phyloP scores from a whole-genome alignment of 2,329 filamentous ascomycete species.

The Ceratocystis diversiconidia region DNA sequence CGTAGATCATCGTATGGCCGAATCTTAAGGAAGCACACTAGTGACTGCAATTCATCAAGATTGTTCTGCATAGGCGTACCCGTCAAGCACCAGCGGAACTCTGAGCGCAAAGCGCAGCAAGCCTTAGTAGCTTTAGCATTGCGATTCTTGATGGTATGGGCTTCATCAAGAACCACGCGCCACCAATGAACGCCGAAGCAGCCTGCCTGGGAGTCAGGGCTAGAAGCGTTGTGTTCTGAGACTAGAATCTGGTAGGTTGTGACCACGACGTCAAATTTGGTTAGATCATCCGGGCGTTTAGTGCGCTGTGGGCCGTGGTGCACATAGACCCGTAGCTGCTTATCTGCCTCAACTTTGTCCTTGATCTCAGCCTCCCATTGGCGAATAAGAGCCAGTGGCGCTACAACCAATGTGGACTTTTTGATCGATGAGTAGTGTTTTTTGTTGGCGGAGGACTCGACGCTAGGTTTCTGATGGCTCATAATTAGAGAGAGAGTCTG shows the following conservation, averaged over 20 bases:
- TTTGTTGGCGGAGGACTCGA: slow-evolving; percentile 36
- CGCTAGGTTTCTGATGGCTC: slow-evolving; percentile 55
- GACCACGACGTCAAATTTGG: slow-evolving; percentile 83
- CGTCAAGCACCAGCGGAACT: slow-evolving; percentile 91
- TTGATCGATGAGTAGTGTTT: slow-evolving; percentile 55
- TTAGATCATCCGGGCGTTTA: slow-evolving; percentile 62
- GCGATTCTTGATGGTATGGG: slow-evolving; percentile 95
- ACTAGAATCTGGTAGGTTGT: slow-evolving; percentile 94
- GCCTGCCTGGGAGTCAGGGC: slow-evolving; percentile 40
- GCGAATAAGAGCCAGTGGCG: slow-evolving; percentile 82
- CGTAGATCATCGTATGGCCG: slow-evolving; percentile 76
- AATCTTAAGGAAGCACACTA: slow-evolving; percentile 86
- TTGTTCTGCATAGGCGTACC: slow-evolving; percentile 98
- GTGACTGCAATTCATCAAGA: slow-evolving; percentile 83
- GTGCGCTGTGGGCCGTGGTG: slow-evolving; percentile 82
- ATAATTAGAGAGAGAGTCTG: slow-evolving; percentile 84
- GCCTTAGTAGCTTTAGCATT: slow-evolving; percentile 92
- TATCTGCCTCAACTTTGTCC: slow-evolving; percentile 57
- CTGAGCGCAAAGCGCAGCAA: slow-evolving; percentile 67
- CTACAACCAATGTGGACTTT: slow-evolving; percentile 79
- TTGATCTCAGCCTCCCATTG: slow-evolving; percentile 95
- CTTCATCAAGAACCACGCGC: slow-evolving; percentile 87
- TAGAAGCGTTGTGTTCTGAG: slow-evolving; percentile 67
- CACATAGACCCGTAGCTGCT: slow-evolving; percentile 65
- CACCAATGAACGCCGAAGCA: slow-evolving; percentile 93